phyloP scores from a whole-genome alignment of 2,329 filamentous ascomycete species.

The Fusarium albosuccineum region DNA sequence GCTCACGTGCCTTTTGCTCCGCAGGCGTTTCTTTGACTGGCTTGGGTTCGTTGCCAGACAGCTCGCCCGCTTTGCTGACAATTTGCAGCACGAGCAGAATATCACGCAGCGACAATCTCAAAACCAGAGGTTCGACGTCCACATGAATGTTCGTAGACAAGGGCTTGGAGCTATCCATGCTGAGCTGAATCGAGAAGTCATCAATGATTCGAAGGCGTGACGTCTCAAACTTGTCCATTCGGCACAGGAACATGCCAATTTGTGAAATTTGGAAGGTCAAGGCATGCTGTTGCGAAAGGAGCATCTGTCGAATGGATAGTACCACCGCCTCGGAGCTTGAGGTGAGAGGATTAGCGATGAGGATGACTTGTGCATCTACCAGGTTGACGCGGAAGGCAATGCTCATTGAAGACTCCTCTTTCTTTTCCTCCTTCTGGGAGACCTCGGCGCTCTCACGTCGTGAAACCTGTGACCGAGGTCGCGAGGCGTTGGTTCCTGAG shows the following conservation, averaged over 20 bases:
- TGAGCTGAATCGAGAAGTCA: constrained; percentile 92
- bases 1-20: constrained; percentile 68
- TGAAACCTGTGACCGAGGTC: constrained; percentile 47
- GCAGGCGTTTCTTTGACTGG: constrained; percentile 54
- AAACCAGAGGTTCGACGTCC: constrained; percentile 89
- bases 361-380: constrained; percentile 94
- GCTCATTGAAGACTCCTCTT: constrained; percentile 66
- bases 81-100: constrained; percentile 96
- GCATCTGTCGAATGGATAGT: constrained; percentile 90
- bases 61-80: constrained; percentile 87
- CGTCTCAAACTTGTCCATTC: constrained; percentile 97
- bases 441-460: constrained; percentile 39
- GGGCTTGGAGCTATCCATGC: constrained; percentile 77
- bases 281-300: constrained; percentile 93
- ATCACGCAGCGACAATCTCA: constrained; percentile 91
- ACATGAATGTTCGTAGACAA: constrained; percentile 84
- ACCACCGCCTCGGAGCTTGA: constrained; percentile 96
- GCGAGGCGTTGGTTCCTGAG: constrained; percentile 53
- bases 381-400: constrained; percentile 93
- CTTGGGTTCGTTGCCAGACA: constrained; percentile 76
- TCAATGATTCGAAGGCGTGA: constrained; percentile 92
- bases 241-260: constrained; percentile 97
- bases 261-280: constrained; percentile 93
- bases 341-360: constrained; percentile 94
- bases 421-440: constrained; percentile 33